Evolutionary conservation across 176 grass and related monocot species (phyloP).

Genomic region (Neostapfia colusana): DNA sequence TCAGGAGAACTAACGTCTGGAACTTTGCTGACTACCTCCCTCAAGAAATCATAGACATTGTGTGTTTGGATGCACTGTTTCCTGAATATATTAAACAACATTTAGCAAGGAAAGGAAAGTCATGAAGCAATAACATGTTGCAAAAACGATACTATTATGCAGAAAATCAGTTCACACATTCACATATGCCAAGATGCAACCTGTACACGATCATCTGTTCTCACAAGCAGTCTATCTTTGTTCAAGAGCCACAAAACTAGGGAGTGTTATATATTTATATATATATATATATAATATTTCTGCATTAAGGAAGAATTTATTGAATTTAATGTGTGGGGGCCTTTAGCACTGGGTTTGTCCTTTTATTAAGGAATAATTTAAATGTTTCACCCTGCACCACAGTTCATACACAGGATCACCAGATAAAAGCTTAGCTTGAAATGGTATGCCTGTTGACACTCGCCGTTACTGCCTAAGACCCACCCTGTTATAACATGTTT

Average conservation of each 20-base stretch:
- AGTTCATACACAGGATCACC: background rate
- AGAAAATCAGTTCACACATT: background rate
- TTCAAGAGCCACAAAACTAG: background rate
- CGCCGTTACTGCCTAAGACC: background rate
- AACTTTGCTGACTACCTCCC: conserved; percentile 81
- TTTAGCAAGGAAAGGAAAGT: conserved; percentile 10
- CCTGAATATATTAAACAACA: conserved; percentile 50
- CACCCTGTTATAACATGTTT: background rate
- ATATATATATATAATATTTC: background rate
- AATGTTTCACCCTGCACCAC: background rate
- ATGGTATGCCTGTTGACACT: background rate
- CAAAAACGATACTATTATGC: conserved; percentile 1
- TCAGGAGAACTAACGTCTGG: conserved; percentile 68
- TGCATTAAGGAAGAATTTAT: background rate
- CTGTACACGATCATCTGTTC: background rate
- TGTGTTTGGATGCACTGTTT: conserved; percentile 80
- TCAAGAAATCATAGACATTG: conserved; percentile 96
- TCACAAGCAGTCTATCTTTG: background rate
- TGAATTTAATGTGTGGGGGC: background rate
- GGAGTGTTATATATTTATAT: no score
- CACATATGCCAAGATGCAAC: background rate
- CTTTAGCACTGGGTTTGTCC: no score
- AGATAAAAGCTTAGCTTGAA: background rate
- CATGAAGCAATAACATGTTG: background rate
- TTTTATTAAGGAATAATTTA: no score